Base-by-base conservation (phyloP, 2,329 filamentous ascomycete genomes). In the Aspergillus pseudoviridinutans region DNA sequence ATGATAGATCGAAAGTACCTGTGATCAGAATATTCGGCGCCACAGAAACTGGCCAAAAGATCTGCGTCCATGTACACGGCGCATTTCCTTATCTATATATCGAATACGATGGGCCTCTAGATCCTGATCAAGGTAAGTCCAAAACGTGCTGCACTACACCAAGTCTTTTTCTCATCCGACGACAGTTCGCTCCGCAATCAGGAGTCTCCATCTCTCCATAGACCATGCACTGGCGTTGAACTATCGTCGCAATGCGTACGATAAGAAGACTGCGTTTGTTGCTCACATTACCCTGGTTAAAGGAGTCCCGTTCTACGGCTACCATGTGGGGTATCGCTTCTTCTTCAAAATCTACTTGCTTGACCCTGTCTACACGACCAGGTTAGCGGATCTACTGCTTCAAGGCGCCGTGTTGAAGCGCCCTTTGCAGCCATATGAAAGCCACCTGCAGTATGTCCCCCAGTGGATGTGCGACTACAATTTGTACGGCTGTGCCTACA, bases 391-490 rank as follows among this genome's bases (percentile, higher is more conserved):
- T 68, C 80, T 99, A 50, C 80, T 99, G 46, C 87, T 90, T 20
- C 92, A 96, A 73, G 94, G 94, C 7, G 88, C 88, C 29, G 87
- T 99, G 47, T 84, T 97, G 84, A 90, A 90, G 70, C 84, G 84
- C 58, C 82, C 84, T 25, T 88, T 99, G 47, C 93, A 97, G 69
- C 93, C 94, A 0, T 96, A 94, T 69, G 94, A 99, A 75, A 92
- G 90, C 20, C 95, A 99, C 71, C 74, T 97, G 60, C 91, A 96
- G 69, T 97, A 92, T 71, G 78, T 97, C 8, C 81, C 94, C 9
- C 95, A 99, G 75, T 99, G 95, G 84, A 97, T 99, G 94, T 89
- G 88, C 62, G 95, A 99, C 73, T 99, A 95, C 79, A 99, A 97
- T 70, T 79, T 99, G 64, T 97, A 96, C 72, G 95, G 95, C 6